Conservation (phyloP, 306 rosid species). For the Dryas drummondii region DNA sequence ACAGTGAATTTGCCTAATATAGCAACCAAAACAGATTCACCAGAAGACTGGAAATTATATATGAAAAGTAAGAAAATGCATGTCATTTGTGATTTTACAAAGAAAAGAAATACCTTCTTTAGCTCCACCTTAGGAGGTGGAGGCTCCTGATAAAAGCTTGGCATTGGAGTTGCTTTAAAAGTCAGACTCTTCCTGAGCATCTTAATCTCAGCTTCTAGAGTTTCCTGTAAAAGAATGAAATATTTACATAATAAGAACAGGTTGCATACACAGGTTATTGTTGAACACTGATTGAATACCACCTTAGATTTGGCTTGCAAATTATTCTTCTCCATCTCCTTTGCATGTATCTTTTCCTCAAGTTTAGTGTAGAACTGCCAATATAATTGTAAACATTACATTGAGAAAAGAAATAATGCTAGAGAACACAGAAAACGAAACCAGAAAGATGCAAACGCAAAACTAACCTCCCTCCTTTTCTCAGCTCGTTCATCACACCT, state of each 20-base stretch:
- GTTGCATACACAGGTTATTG: constrained; percentile 4
- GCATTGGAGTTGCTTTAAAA: constrained; percentile 48
- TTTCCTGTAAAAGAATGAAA: constrained; percentile 59
- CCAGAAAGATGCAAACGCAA: constrained; percentile 16
- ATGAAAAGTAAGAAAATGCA: background rate
- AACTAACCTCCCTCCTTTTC: constrained; percentile 78
- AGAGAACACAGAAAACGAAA: constrained; percentile 20
- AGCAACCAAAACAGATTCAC: background rate
- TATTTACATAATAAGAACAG: constrained; percentile 18
- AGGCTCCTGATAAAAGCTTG: constrained; percentile 47
- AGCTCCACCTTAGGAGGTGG: constrained; percentile 44
- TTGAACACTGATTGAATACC: constrained; percentile 25
- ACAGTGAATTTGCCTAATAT: background rate
- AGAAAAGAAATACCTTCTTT: constrained; percentile 30
- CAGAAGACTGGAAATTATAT: background rate
- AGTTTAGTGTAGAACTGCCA: constrained; percentile 90
- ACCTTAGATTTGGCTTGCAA: constrained; percentile 96
- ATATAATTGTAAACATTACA: constrained; percentile 24
- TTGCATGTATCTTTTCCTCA: constrained; percentile 96
- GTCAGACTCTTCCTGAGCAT: constrained; percentile 38
- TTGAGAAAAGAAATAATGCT: constrained; percentile 5
- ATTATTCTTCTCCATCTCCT: constrained; percentile 81
- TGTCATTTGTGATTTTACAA: background rate
- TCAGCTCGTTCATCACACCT: constrained; percentile 94
- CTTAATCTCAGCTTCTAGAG: constrained; percentile 48